These are phyloP conservation scores for Vairimorpha apis DNA, from an alignment of 371 early-diverging fungal species.

Conservation along the genomic window DNA sequence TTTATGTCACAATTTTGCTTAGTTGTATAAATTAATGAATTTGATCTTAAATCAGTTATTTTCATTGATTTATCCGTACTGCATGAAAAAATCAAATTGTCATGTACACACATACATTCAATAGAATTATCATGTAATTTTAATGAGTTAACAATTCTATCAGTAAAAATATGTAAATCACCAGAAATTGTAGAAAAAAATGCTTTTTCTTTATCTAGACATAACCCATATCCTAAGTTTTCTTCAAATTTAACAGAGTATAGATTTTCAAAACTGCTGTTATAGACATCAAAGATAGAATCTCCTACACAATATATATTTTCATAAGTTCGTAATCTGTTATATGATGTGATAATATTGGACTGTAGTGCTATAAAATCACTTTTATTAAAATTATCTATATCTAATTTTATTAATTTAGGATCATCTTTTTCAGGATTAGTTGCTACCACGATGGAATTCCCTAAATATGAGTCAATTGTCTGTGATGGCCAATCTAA, in stretches of 20 bases:
- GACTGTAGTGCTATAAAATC: background rate
- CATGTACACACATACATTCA: conserved; percentile 29
- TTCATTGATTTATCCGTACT: conserved; percentile 36
- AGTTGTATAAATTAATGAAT: background rate
- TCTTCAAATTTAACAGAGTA: background rate
- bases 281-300: conserved; percentile 30
- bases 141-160: background rate
- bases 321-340: conserved; percentile 44
- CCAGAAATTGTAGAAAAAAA: conserved; percentile 29
- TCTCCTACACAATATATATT: conserved; percentile 38
- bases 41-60: conserved; percentile 45
- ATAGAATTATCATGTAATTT: conserved; percentile 38
- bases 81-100: conserved; percentile 36
- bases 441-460: conserved; percentile 40
- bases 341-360: conserved; percentile 5
- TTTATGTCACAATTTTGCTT: conserved; percentile 51
- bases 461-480: conserved; percentile 17
- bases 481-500: conserved; percentile 60
- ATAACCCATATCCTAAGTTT: conserved; percentile 46
- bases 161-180: conserved; percentile 13
- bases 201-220: background rate
- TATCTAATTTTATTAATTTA: conserved; percentile 10
- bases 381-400: conserved; percentile 12
- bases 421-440: conserved; percentile 38
- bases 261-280: conserved; percentile 26